Base-by-base conservation (phyloP, 768 basidiomycete genomes). In the Hygrocybe coccinea region DNA sequence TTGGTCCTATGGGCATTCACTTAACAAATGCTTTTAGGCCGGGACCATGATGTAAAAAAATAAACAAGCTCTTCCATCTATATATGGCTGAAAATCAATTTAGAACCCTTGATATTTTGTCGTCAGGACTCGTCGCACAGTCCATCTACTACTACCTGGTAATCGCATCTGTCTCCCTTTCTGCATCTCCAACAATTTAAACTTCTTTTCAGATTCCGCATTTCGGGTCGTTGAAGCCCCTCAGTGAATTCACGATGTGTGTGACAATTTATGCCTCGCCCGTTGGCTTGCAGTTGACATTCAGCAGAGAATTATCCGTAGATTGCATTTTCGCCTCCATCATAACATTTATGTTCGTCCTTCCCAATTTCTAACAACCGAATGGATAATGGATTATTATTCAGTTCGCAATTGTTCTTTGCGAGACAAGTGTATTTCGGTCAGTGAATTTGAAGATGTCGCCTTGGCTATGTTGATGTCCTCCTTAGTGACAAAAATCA, bases 121-220 rank as follows among this genome's bases (percentile, higher is more conserved):
- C 76, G 1, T 74, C 76, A 1, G 63, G 63, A 21, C 63, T 79
- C 12, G 69, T 76, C 11, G 74, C 73, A 2, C 73, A 78, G 58
- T 76, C 75, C 2, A 64, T 79, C 25, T 77, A 76, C 60, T 74
- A 75, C 57, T 79, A 79, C 55, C 62, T 77, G 52, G 77, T 76
- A 47, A 34, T 65, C 56, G 9, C 19, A n/a, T 19, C 5, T 41
- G 10, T 5, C 29, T 29, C 4, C 29, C 5, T 9, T 43, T 14
- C 9, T 24, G 39, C 1, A 5, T 15, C 33, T 15, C 17, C 38
- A n/a, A 11, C 22, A 19, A 34, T 41, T 29, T 25, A 46, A 25
- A 33, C 43, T 10, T 11, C 17, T 8, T 38, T 44, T 14, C 15
- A 79, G 77, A 68, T 79, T 5, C 77, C 76, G 0, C 67, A 76